A percentile compares a stretch with the other conserved stretches of the same genome.
These are phyloP conservation scores for Nothomitra cinnamomea DNA, from an alignment of 2,329 filamentous ascomycete species.

Conservation along the genomic window DNA sequence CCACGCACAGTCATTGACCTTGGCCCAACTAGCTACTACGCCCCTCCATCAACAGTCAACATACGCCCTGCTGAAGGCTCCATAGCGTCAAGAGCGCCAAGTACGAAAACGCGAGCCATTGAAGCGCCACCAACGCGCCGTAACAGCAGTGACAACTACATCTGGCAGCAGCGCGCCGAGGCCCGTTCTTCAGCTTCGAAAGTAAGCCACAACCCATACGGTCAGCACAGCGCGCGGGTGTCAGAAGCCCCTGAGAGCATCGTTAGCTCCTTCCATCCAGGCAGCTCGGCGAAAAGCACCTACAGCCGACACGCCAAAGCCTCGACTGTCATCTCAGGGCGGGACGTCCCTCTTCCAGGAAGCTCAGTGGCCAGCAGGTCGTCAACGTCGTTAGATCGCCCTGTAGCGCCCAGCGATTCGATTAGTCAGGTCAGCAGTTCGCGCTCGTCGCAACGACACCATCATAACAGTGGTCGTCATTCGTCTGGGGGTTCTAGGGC, in stretches of 20 bases:
- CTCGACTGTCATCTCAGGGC: background rate
- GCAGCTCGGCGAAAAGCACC: background rate
- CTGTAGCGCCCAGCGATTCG: conserved; percentile 5
- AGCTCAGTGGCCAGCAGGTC: background rate
- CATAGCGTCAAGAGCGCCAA: background rate
- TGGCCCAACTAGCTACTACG: background rate
- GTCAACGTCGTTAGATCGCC: background rate
- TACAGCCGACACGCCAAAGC: background rate
- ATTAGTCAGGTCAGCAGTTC: conserved; percentile 4
- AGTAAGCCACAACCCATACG: background rate
- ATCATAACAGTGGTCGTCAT: background rate
- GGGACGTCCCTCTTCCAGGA: conserved; percentile 1
- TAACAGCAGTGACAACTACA: background rate
- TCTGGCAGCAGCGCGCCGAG: background rate
- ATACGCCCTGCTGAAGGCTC: background rate
- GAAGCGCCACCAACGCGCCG: background rate
- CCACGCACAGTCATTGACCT: background rate
- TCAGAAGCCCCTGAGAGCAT: background rate
- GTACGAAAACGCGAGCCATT: background rate
- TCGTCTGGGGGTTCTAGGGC: background rate
- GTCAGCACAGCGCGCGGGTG: background rate
- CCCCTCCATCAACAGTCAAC: background rate
- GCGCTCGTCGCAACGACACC: background rate
- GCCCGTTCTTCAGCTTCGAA: background rate
- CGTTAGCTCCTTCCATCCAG: background rate